These are phyloP conservation scores for Ustilago curta DNA, from an alignment of 1,284 basidiomycete species.

Conservation along the genomic window DNA sequence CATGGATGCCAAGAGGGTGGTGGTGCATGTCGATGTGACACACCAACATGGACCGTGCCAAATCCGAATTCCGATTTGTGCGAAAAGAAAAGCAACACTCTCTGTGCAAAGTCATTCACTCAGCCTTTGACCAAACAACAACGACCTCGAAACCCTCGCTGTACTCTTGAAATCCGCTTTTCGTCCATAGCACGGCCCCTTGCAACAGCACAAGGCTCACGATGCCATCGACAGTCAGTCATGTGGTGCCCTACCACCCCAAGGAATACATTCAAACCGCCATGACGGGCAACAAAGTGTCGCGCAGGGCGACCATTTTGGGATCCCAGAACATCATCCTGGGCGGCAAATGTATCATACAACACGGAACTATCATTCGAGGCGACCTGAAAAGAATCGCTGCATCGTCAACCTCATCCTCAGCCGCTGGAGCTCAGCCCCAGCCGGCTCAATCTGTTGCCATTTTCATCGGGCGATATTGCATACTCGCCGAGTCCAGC, in stretches of 20 bases:
- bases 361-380: conserved; percentile 85
- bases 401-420: conserved; percentile 82
- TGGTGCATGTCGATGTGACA: conserved; percentile 8
- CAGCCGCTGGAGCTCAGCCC: conserved; percentile 1
- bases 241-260: conserved; percentile 42
- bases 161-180: not conserved
- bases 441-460: conserved; percentile 75
- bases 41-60: conserved; percentile 29
- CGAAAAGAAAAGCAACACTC: not conserved
- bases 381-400: conserved; percentile 78
- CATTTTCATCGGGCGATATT: conserved; percentile 91
- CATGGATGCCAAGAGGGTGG: not conserved
- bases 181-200: not conserved
- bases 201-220: not conserved
- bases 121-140: not conserved
- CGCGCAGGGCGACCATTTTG: conserved; percentile 88
- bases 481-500: conserved; percentile 86
- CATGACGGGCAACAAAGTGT: conserved; percentile 92
- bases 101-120: too few species aligned
- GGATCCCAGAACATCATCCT: conserved; percentile 97
- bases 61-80: conserved; percentile 24
- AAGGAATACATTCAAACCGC: conserved; percentile 63
- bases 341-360: conserved; percentile 95
- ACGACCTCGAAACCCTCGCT: not conserved
- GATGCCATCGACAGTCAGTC: conserved; percentile 37